phyloP scores from a whole-genome alignment of 83 land plant species.

The Diphasiastrum complanatum region DNA sequence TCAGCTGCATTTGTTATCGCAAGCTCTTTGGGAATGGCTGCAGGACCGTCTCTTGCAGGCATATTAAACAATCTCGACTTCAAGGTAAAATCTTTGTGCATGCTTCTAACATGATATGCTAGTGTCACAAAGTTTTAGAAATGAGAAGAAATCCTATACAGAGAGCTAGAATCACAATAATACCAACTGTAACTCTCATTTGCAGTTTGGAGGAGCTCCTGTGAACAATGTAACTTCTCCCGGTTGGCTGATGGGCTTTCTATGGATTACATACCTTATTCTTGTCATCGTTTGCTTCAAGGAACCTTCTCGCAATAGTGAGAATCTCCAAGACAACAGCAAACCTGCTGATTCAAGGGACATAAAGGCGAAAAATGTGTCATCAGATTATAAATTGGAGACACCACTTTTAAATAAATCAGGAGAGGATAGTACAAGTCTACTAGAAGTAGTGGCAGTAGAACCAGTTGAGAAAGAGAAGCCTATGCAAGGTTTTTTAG shows the following conservation, averaged over 20 bases:
- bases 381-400: too few species aligned
- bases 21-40: conserved; percentile 39
- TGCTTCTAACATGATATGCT: too few species aligned
- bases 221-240: conserved; percentile 33
- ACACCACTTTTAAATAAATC: not conserved
- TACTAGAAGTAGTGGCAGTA: conserved; percentile 7
- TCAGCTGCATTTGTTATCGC: conserved; percentile 41
- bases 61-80: conserved; percentile 21
- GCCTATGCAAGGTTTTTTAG: conserved; percentile 16
- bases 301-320: conserved; percentile 15
- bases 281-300: conserved; percentile 23
- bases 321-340: not conserved
- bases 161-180: not conserved
- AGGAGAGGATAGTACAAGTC: not conserved
- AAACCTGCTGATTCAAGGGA: not conserved
- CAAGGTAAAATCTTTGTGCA: conserved; percentile 15
- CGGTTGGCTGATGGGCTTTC: conserved; percentile 34
- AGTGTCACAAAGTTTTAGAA: too few species aligned
- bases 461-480: conserved; percentile 2
- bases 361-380: too few species aligned
- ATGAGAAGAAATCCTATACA: too few species aligned
- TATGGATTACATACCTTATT: conserved; percentile 25
- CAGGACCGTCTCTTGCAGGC: conserved; percentile 35
- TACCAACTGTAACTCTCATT: not conserved
- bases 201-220: conserved; percentile 28